Percentiles rank a stretch among this genome's conserved stretches.
Evolutionary conservation across 2,329 filamentous ascomycete species (phyloP).

Genomic region (Talaromyces amestolkiae): DNA sequence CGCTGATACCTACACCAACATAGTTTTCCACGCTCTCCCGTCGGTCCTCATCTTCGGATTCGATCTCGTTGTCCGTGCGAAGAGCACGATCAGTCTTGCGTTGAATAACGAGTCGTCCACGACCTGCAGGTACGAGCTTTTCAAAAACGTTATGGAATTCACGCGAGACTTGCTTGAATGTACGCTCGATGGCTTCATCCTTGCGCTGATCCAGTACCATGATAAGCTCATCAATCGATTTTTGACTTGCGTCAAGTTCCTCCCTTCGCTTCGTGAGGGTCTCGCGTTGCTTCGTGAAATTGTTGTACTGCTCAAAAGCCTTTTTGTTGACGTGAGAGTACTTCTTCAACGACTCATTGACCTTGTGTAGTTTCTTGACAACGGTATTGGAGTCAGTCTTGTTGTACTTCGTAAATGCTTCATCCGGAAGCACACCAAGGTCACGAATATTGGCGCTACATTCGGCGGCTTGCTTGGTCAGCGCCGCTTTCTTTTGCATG

Average conservation of each 20-base stretch:
- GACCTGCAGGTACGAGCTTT: conserved; percentile 89
- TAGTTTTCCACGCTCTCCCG: conserved; percentile 79
- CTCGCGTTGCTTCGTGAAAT: conserved; percentile 89
- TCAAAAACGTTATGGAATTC: conserved; percentile 93
- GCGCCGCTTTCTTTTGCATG: conserved; percentile 78
- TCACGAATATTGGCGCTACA: conserved; percentile 87
- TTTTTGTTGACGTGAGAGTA: conserved; percentile 99
- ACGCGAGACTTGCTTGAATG: conserved; percentile 94
- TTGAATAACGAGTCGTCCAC: conserved; percentile 88
- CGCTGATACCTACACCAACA: conserved; percentile 90
- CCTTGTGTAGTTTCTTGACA: conserved; percentile 74
- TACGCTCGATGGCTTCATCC: conserved; percentile 96
- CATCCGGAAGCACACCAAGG: conserved; percentile 86
- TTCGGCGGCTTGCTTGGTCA: conserved; percentile 74
- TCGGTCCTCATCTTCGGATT: conserved; percentile 64
- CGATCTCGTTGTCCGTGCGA: conserved; percentile 64
- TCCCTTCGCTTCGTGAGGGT: conserved; percentile 77
- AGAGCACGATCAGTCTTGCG: conserved; percentile 73
- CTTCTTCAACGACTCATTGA: conserved; percentile 90
- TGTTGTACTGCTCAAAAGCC: conserved; percentile 98
- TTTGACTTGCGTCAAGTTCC: conserved; percentile 82
- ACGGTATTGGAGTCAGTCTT: conserved; percentile 76
- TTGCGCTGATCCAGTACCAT: conserved; percentile 90
- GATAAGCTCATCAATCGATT: conserved; percentile 87
- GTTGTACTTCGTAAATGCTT: conserved; percentile 88